Evolutionary conservation across 495 filamentous ascomycete genomes (phyloP).

Genomic region (Penicillium soppii): DNA sequence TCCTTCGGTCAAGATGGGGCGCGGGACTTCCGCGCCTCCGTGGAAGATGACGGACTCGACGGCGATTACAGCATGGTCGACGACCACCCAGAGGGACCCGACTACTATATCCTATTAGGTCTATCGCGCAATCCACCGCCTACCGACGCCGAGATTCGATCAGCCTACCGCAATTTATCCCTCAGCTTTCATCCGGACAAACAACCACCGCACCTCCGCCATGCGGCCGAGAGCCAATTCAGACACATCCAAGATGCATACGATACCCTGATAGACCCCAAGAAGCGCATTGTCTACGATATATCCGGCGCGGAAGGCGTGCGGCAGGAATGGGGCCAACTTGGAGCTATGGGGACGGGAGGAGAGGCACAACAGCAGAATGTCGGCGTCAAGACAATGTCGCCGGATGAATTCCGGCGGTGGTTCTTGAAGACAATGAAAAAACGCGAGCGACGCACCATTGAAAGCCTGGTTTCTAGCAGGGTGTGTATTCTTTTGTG

Average conservation of each 20-base stretch:
- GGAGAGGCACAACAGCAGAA: constrained; percentile 30
- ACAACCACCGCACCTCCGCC: constrained; percentile 47
- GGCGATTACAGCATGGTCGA: constrained; percentile 20
- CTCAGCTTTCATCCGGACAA: constrained; percentile 61
- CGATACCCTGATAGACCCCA: constrained; percentile 54
- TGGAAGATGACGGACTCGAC: constrained; percentile 26
- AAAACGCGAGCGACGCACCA: constrained; percentile 37
- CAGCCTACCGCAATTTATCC: constrained; percentile 51
- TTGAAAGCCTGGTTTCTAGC: constrained; percentile 44
- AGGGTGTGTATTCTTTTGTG: constrained; percentile 32
- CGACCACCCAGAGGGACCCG: constrained; percentile 33
- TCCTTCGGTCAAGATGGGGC: constrained; percentile 15
- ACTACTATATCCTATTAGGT: constrained; percentile 55
- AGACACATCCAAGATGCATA: constrained; percentile 51
- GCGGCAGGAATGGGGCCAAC: constrained; percentile 38
- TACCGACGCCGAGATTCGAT: constrained; percentile 49
- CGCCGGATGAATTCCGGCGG: constrained; percentile 45
- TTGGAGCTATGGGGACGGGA: constrained; percentile 33
- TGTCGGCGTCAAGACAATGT: constrained; percentile 45
- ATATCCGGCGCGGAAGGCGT: constrained; percentile 46
- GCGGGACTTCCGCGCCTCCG: constrained; percentile 16
- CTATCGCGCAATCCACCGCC: constrained; percentile 45
- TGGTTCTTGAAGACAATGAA: constrained; percentile 52
- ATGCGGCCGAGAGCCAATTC: constrained; percentile 49
- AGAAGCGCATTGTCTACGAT: constrained; percentile 57